phyloP scores from a whole-genome alignment of 108 stramenopile species.

The Nitzschia sp. region DNA sequence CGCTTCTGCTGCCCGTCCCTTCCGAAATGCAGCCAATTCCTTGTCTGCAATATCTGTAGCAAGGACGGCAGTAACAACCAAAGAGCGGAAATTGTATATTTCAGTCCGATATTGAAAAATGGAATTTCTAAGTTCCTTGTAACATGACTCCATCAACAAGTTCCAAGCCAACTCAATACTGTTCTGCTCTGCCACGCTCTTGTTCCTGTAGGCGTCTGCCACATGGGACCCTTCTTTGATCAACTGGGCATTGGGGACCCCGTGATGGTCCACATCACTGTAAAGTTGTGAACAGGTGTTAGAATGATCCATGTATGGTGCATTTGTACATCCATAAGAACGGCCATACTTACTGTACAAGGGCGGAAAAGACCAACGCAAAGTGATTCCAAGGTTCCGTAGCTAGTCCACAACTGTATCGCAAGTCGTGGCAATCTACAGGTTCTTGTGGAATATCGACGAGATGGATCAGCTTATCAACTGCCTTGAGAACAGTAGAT shows the following conservation, averaged over 20 bases:
- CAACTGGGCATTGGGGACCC: slow-evolving; percentile 52
- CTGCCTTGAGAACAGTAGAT: slow-evolving; percentile 10
- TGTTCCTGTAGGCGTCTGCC: slow-evolving; percentile 41
- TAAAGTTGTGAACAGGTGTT: not conserved
- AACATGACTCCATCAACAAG: slow-evolving; percentile 44
- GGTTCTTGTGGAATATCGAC: not conserved
- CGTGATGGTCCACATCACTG: slow-evolving; percentile 28
- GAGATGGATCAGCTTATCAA: slow-evolving; percentile 6
- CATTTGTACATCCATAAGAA: too few relatives aligned
- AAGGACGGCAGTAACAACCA: slow-evolving; percentile 37
- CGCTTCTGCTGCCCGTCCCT: slow-evolving; percentile 37
- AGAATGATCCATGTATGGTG: too few relatives aligned
- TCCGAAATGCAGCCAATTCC: slow-evolving; percentile 34
- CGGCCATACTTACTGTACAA: slow-evolving; percentile 19
- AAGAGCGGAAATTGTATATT: slow-evolving; percentile 24
- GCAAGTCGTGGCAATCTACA: slow-evolving; percentile 2
- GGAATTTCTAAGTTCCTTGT: slow-evolving; percentile 26
- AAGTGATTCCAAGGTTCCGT: slow-evolving; percentile 37
- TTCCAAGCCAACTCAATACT: slow-evolving; percentile 36
- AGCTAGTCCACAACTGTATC: slow-evolving; percentile 26
- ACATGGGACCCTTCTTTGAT: slow-evolving; percentile 42
- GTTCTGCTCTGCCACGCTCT: slow-evolving; percentile 51
- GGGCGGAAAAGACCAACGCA: slow-evolving; percentile 32
- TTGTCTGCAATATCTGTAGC: slow-evolving; percentile 54
- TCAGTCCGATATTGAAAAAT: slow-evolving; percentile 28